A percentile compares a stretch with the other conserved stretches of the same genome.
Conservation (phyloP, 306 rosid genomes). For the Lablab purpureus region DNA sequence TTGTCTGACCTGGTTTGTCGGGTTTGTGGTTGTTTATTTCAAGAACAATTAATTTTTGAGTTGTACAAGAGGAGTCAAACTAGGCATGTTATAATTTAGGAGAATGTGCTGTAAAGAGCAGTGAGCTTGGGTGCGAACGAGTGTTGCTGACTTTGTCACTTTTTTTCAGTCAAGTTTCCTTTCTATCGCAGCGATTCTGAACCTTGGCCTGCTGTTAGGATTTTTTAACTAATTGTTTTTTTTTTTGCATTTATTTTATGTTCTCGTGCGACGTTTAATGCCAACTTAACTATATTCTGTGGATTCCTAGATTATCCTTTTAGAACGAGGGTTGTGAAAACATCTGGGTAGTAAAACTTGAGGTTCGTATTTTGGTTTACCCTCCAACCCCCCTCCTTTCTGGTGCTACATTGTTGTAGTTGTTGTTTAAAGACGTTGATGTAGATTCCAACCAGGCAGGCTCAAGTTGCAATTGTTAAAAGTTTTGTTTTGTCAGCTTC, state of each 20-base stretch:
- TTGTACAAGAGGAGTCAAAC: conserved; percentile 49
- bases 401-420: conserved; percentile 12
- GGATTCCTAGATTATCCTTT: conserved; percentile 8
- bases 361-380: conserved; percentile 31
- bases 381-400: conserved; percentile 19
- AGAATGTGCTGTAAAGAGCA: conserved; percentile 39
- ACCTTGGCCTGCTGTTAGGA: conserved; percentile 29
- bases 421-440: conserved; percentile 26
- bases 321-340: conserved; percentile 27
- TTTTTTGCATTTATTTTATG: conserved; percentile 39
- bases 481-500: conserved; percentile 22
- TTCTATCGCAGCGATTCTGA: conserved; percentile 33
- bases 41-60: conserved; percentile 36
- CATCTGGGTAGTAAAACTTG: neutral
- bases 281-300: conserved; percentile 20
- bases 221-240: conserved; percentile 33
- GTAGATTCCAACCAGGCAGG: conserved; percentile 1
- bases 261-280: conserved; percentile 21
- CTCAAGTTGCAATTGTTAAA: conserved; percentile 23
- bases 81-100: conserved; percentile 52
- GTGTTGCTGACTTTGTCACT: conserved; percentile 46
- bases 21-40: conserved; percentile 31
- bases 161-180: conserved; percentile 40
- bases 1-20: conserved; percentile 50
- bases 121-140: conserved; percentile 38